Conservation (phyloP, 1,284 basidiomycete genomes). For the Somion occarium region DNA sequence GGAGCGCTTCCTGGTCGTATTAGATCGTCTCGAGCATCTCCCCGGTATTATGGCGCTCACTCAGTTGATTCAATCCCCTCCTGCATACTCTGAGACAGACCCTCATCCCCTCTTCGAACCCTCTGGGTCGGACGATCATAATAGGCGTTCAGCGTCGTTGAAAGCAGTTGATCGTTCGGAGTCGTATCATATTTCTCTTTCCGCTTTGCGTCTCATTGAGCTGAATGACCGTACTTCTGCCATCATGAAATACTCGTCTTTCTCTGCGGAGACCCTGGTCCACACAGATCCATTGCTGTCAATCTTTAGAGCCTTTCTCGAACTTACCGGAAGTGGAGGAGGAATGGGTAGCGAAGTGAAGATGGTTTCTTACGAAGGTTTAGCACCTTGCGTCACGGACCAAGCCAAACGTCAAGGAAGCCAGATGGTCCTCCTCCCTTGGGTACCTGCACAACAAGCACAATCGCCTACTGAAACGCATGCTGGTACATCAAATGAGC, state of each 20-base stretch:
- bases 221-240: constrained; percentile 67
- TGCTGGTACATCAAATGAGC: not conserved
- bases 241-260: constrained; percentile 62
- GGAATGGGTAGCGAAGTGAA: constrained; percentile 46
- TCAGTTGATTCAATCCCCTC: constrained; percentile 50
- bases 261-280: constrained; percentile 39
- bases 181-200: constrained; percentile 18
- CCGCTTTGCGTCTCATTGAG: constrained; percentile 59
- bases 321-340: constrained; percentile 52
- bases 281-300: constrained; percentile 57
- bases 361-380: constrained; percentile 55
- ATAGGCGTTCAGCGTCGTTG: not conserved
- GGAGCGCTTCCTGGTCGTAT: constrained; percentile 73
- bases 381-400: constrained; percentile 46
- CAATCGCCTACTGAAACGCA: constrained; percentile 14
- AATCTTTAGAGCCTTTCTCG: constrained; percentile 59
- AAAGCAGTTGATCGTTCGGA: not conserved
- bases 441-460: constrained; percentile 40
- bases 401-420: constrained; percentile 42
- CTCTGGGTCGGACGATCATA: not conserved
- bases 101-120: not conserved
- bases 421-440: constrained; percentile 62
- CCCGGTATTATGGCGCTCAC: constrained; percentile 68
- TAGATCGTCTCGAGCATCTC: constrained; percentile 90
- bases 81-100: constrained; percentile 14